Evolutionary conservation across 2,329 filamentous ascomycete genomes (phyloP).

Genomic region (Aureobasidium sp.): DNA sequence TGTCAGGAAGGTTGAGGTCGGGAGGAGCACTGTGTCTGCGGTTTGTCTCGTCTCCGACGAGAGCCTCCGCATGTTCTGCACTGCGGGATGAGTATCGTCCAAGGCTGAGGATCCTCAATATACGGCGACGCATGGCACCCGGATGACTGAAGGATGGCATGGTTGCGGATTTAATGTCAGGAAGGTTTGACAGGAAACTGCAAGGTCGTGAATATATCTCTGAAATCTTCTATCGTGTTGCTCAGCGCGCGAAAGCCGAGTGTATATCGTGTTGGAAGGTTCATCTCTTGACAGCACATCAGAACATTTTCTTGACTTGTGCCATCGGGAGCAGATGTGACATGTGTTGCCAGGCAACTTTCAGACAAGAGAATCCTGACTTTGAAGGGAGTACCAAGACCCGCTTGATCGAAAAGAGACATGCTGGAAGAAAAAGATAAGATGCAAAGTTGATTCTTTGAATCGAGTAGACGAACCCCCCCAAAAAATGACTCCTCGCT

Average conservation of each 20-base stretch:
- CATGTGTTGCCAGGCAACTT: not conserved
- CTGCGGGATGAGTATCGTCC: not conserved
- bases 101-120: slow-evolving; percentile 1
- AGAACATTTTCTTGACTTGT: no score
- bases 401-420: no score
- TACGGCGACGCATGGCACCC: slow-evolving; percentile 1
- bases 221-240: not conserved
- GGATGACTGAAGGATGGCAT: not conserved
- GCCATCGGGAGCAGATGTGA: not conserved
- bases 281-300: no score
- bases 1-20: not conserved
- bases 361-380: no score
- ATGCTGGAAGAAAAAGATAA: no score
- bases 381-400: no score
- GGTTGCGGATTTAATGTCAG: not conserved
- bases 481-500: no score
- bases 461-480: no score
- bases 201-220: not conserved
- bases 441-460: no score
- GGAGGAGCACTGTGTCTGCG: slow-evolving; percentile 3
- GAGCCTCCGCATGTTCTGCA: not conserved
- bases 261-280: not conserved
- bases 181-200: not conserved
- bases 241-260: not conserved
- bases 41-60: not conserved